A percentile compares a stretch with the other conserved stretches of the same genome.
These are phyloP conservation scores for Hyaloscypha hepaticicola DNA, from an alignment of 495 filamentous ascomycete genomes.

Conservation along the genomic window DNA sequence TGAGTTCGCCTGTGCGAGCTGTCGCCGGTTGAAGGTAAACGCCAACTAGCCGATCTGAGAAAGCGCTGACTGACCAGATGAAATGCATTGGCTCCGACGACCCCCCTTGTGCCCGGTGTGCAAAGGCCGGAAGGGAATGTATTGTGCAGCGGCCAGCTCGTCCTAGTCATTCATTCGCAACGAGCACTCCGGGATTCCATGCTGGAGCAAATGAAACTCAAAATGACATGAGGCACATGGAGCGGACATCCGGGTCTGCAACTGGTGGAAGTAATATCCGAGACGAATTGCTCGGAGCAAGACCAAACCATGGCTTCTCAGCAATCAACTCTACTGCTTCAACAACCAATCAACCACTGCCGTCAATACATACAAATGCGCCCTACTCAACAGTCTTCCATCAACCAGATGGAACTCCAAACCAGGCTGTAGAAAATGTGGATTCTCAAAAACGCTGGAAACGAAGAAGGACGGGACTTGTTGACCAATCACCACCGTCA, in stretches of 20 bases:
- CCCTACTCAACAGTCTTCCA: not conserved
- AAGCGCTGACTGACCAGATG: conserved; percentile 1
- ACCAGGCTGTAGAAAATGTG: not conserved
- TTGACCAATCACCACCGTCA: not conserved
- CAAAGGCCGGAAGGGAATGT: conserved; percentile 6
- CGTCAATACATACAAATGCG: conserved; percentile 4
- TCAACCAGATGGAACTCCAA: not conserved
- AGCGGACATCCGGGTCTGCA: not conserved
- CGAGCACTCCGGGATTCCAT: not conserved
- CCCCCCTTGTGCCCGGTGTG: conserved; percentile 9
- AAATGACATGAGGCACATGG: not conserved
- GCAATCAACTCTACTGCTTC: not conserved
- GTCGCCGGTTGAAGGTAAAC: not conserved
- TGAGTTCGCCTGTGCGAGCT: not conserved
- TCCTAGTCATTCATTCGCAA: not conserved
- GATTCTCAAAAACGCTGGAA: not conserved
- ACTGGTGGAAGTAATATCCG: not conserved
- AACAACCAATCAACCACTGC: not conserved
- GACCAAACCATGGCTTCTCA: not conserved
- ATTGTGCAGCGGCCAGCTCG: not conserved
- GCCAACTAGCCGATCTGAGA: not conserved
- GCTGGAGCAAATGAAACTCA: not conserved
- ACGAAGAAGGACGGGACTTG: not conserved
- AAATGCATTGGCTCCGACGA: conserved; percentile 8
- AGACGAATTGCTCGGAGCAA: not conserved